Conservation (phyloP, 495 filamentous ascomycete genomes). For the Podospora bellae-mahoneyi region DNA sequence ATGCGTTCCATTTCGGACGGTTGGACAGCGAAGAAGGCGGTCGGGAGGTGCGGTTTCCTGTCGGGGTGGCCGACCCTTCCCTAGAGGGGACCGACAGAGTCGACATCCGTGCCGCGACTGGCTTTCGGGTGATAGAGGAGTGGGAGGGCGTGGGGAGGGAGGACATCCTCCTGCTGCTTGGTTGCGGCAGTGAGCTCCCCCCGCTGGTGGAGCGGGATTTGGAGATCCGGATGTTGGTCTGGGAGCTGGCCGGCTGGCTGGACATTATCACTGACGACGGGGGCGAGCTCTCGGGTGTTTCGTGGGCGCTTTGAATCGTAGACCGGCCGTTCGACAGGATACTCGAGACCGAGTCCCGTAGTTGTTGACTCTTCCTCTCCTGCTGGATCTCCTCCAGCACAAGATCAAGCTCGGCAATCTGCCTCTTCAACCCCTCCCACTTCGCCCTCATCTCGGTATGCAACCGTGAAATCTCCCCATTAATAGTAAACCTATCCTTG, state of each 20-base stretch:
- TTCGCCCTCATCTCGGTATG: slow-evolving; percentile 76
- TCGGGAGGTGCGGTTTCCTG: slow-evolving; percentile 47
- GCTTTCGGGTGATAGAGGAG: slow-evolving; percentile 22
- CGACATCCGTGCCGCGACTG: slow-evolving; percentile 37
- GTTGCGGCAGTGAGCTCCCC: slow-evolving; percentile 41
- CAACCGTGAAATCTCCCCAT: slow-evolving; percentile 85
- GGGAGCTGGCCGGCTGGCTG: slow-evolving; percentile 43
- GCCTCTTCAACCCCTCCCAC: slow-evolving; percentile 70
- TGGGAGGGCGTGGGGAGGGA: slow-evolving; percentile 29
- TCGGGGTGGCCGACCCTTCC: slow-evolving; percentile 55
- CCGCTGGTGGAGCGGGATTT: slow-evolving; percentile 42
- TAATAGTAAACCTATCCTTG: slow-evolving; percentile 85
- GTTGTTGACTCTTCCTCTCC: slow-evolving; percentile 64
- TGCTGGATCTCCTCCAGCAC: slow-evolving; percentile 67
- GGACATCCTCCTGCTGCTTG: slow-evolving; percentile 38
- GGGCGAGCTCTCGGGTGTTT: slow-evolving; percentile 84
- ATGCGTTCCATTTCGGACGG: slow-evolving; percentile 77
- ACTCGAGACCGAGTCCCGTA: slow-evolving; percentile 91
- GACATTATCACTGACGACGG: slow-evolving; percentile 82
- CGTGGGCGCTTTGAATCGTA: slow-evolving; percentile 63
- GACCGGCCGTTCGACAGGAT: slow-evolving; percentile 85
- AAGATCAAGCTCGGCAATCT: slow-evolving; percentile 71
- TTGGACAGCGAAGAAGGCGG: slow-evolving; percentile 49
- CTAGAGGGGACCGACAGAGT: slow-evolving; percentile 43
- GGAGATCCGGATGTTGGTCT: slow-evolving; percentile 36